A percentile compares a stretch with the other conserved stretches of the same genome.
phyloP scores from a whole-genome alignment of 2,329 filamentous ascomycete genomes.

The Penicillium occitanis region DNA sequence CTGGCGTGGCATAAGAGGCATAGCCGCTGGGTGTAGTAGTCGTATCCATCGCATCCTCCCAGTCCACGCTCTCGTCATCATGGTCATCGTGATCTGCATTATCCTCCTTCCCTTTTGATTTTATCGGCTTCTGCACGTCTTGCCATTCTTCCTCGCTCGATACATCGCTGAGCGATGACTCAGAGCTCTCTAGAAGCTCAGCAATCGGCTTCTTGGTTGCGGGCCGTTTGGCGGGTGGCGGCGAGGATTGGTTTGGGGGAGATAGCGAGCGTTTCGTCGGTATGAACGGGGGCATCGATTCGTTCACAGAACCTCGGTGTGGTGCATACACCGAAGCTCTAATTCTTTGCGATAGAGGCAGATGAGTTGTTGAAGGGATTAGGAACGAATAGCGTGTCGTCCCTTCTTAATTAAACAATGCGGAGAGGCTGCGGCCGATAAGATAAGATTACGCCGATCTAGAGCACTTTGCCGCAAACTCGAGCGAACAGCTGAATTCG shows the following conservation, averaged over 20 bases:
- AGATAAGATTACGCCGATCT: neutral
- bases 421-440: neutral
- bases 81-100: constrained; percentile 40
- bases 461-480: neutral
- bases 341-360: neutral
- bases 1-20: constrained; percentile 23
- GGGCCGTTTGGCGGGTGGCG: constrained; percentile 38
- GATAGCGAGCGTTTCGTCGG: constrained; percentile 43
- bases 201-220: constrained; percentile 28
- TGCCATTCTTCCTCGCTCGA: constrained; percentile 26
- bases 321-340: neutral
- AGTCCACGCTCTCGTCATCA: constrained; percentile 57
- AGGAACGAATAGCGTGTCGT: neutral
- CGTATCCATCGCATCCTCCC: constrained; percentile 56
- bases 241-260: constrained; percentile 32
- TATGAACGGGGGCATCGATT: constrained; percentile 48
- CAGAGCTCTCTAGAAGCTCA: constrained; percentile 28
- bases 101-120: constrained; percentile 38
- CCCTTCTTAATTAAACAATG: too few species aligned
- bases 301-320: neutral
- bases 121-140: constrained; percentile 10
- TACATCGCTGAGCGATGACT: constrained; percentile 41
- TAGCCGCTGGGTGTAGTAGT: constrained; percentile 28
- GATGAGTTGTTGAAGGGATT: neutral
- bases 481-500: neutral